Conservation (phyloP, 192 early-diverging fungal genomes). For the Coemansia sp. region DNA sequence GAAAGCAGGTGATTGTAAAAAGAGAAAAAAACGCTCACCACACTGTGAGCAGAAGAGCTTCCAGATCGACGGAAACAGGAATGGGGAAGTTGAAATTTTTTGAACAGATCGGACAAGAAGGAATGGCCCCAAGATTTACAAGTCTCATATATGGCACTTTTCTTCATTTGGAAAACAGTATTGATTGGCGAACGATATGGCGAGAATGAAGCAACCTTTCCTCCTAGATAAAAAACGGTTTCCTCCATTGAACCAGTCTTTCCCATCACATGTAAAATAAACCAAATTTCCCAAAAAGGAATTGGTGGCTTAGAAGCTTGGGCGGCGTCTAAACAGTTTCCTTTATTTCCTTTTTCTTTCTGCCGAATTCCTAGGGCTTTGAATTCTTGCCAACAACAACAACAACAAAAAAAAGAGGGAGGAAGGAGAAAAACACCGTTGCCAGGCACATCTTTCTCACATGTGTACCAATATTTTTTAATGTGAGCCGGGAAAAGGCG, state of each 20-base stretch:
- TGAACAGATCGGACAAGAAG: not conserved
- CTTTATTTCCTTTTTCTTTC: not conserved
- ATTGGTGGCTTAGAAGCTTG: not conserved
- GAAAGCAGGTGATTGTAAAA: not conserved
- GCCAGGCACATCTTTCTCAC: no score
- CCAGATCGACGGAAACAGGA: not conserved
- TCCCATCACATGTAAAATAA: not conserved
- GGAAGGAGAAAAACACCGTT: no score
- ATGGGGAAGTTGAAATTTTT: not conserved
- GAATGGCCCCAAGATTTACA: not conserved
- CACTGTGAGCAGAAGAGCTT: not conserved
- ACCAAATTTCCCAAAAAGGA: not conserved
- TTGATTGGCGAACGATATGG: not conserved
- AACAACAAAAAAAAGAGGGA: not conserved
- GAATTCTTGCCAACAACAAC: not conserved
- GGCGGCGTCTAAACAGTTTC: not conserved
- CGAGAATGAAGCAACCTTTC: no score
- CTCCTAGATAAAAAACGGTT: not conserved
- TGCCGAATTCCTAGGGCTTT: not conserved
- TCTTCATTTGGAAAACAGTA: not conserved
- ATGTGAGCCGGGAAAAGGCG: not conserved
- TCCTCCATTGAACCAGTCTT: not conserved
- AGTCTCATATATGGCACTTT: not conserved
- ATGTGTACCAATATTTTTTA: not conserved
- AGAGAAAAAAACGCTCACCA: not conserved